These are phyloP conservation scores for Juglanconis sp. DNA, from an alignment of 2,329 filamentous ascomycete species.

Conservation along the genomic window DNA sequence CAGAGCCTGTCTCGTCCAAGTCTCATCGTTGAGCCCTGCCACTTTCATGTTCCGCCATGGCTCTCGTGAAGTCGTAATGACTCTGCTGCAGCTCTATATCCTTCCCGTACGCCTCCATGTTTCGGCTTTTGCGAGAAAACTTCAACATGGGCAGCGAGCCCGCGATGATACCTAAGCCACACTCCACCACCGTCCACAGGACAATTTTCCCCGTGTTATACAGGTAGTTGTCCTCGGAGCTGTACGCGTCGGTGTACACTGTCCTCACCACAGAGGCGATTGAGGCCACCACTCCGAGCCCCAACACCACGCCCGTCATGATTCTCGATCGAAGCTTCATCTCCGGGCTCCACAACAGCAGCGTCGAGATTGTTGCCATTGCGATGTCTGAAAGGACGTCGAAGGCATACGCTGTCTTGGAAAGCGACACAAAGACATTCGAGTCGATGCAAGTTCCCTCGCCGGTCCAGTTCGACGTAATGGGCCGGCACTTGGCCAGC, in stretches of 20 bases:
- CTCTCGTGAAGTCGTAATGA: slow-evolving; percentile 8
- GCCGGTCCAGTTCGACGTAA: slow-evolving; percentile 16
- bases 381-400: slow-evolving; percentile 17
- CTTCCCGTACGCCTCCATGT: slow-evolving; percentile 8
- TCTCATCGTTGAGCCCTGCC: not conserved
- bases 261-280: slow-evolving; percentile 15
- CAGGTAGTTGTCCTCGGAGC: slow-evolving; percentile 13
- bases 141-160: slow-evolving; percentile 16
- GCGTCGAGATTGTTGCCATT: slow-evolving; percentile 13
- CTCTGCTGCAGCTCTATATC: slow-evolving; percentile 14
- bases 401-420: slow-evolving; percentile 16
- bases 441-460: slow-evolving; percentile 14
- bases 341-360: slow-evolving; percentile 13
- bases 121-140: not conserved
- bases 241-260: slow-evolving; percentile 16
- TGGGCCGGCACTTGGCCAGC: slow-evolving; percentile 16
- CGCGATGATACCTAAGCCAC: slow-evolving; percentile 14
- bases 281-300: slow-evolving; percentile 14
- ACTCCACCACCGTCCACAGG: slow-evolving; percentile 17
- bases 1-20: not conserved
- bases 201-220: slow-evolving; percentile 18
- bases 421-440: slow-evolving; percentile 11
- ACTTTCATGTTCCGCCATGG: slow-evolving; percentile 1
- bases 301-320: slow-evolving; percentile 7
- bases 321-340: slow-evolving; percentile 11